phyloP scores from a whole-genome alignment of 257 asterid genomes.

The Fraxinus americana region DNA sequence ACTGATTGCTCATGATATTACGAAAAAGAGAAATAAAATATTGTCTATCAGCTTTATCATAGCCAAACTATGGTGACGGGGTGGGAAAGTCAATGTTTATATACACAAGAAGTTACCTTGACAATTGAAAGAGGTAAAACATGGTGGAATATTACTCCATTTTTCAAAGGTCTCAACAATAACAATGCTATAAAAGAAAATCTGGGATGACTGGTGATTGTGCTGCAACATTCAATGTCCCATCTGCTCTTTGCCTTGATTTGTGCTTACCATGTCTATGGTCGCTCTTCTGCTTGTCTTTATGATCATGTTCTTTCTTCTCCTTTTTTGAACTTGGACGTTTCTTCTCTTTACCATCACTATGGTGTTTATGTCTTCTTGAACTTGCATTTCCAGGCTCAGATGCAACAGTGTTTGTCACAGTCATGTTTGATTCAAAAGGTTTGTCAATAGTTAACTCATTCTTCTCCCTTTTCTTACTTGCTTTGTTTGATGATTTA shows the following conservation, averaged over 20 bases:
- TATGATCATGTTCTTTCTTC: slow-evolving; percentile 50
- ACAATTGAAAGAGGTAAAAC: slow-evolving; percentile 3
- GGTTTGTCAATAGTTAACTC: slow-evolving; percentile 23
- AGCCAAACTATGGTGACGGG: slow-evolving; percentile 24
- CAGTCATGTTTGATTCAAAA: slow-evolving; percentile 32
- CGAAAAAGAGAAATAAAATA: slow-evolving; percentile 6
- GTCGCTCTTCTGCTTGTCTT: slow-evolving; percentile 52
- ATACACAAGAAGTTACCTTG: slow-evolving; percentile 34
- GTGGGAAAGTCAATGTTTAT: slow-evolving; percentile 17
- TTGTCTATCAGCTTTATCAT: slow-evolving; percentile 18
- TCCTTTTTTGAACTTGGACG: slow-evolving; percentile 47
- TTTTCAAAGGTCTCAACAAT: background rate
- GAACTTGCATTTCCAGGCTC: slow-evolving; percentile 39
- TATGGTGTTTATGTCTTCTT: slow-evolving; percentile 48
- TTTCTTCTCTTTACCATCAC: slow-evolving; percentile 62
- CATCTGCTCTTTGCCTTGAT: slow-evolving; percentile 65
- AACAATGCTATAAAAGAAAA: slow-evolving; percentile 71
- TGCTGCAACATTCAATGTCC: slow-evolving; percentile 40
- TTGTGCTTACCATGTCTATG: slow-evolving; percentile 54
- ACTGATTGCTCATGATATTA: background rate
- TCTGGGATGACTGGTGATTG: slow-evolving; percentile 79
- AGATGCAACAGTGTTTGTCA: slow-evolving; percentile 28
- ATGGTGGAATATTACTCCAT: slow-evolving; percentile 7
- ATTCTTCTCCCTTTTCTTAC: slow-evolving; percentile 52
- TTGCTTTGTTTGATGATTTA: slow-evolving; percentile 47